Conservation (phyloP, 176 grass and related monocot genomes). For the Raddia distichophylla region DNA sequence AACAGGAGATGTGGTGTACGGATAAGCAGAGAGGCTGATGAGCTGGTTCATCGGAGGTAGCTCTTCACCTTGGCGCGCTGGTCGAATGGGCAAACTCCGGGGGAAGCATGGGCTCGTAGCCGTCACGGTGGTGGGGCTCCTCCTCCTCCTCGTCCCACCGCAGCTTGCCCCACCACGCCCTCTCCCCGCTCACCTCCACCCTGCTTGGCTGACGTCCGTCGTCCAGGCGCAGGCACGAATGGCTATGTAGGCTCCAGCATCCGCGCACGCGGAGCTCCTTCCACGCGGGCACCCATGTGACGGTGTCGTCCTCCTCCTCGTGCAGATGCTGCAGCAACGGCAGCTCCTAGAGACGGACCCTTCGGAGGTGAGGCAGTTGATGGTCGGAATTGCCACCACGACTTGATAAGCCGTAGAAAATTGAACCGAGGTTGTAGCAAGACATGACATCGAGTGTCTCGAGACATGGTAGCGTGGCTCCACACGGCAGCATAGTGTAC, state of each 20-base stretch:
- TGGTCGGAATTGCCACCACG: rapidly evolving
- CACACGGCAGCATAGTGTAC: no score
- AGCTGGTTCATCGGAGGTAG: slow-evolving; percentile 37
- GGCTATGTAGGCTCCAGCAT: slow-evolving; percentile 30
- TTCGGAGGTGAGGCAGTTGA: neutral
- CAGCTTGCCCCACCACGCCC: slow-evolving; percentile 12
- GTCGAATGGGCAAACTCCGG: neutral
- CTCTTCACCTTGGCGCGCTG: neutral
- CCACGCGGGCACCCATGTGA: neutral
- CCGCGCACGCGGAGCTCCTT: slow-evolving; percentile 10
- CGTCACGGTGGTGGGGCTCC: rapidly evolving
- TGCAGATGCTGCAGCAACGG: no score
- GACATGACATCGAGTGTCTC: slow-evolving; percentile 4
- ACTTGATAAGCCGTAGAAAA: neutral
- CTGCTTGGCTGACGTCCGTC: rapidly evolving
- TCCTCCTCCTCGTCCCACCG: neutral
- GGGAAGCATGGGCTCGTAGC: neutral
- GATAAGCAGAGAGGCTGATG: no score
- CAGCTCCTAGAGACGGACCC: neutral
- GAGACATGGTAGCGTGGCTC: neutral
- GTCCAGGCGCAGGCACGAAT: neutral
- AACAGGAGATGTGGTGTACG: no score
- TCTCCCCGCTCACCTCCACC: slow-evolving; percentile 28
- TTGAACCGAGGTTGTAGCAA: slow-evolving; percentile 36
- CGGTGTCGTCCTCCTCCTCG: neutral